Evolutionary conservation across 2,329 filamentous ascomycete genomes (phyloP), one percentile per base, ranked within the genome.

Genomic region (Orbilia blumenaviensis): DNA sequence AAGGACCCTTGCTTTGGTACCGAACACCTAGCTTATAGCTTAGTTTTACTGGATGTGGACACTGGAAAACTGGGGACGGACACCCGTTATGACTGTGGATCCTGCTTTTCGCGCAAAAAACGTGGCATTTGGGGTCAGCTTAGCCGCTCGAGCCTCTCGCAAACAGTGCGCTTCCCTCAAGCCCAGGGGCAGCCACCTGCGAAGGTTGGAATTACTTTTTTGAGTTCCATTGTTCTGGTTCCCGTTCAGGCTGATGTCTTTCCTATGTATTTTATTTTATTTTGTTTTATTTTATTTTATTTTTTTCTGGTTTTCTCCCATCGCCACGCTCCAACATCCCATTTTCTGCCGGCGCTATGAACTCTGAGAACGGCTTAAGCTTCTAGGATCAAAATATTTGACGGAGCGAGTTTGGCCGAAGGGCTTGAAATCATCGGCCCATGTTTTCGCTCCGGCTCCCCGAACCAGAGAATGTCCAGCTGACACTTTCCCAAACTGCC

Each of bases 71-170:
- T 66, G 67, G 67, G 69, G 71, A 67, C 50, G 56, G n/a, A 68
- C 63, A 68, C 63, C 71, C 71, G 71, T 66, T 75, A 63, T 41
- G 61, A 68, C 56, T 68, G 63, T 67, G 71, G 64, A 68, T 68
- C 71, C 56, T 54, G n/a, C 56, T 50, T n/a, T 56, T 63, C 71
- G 63, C 63, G 54, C 63, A 63, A 62, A 68, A 75, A 75, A 75
- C 71, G 71, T 75, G 71, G 71, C 71, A 75, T 71, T 71, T 71
- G 58, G 38, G 58, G 62, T 63, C 54, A 68, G 69, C 52, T 61
- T 62, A 54, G 52, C 69, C 61, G 68, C 68, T 73, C 69, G 63
- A 67, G 63, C 69, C 69, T 68, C 69, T 75, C 36, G 36, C 38
- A 52, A 74, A 50, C 67, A 56, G 52, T 54, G 50, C 38, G 56